phyloP scores from a whole-genome alignment of 2,329 filamentous ascomycete genomes.

The Bimuria novae-zelandiae region DNA sequence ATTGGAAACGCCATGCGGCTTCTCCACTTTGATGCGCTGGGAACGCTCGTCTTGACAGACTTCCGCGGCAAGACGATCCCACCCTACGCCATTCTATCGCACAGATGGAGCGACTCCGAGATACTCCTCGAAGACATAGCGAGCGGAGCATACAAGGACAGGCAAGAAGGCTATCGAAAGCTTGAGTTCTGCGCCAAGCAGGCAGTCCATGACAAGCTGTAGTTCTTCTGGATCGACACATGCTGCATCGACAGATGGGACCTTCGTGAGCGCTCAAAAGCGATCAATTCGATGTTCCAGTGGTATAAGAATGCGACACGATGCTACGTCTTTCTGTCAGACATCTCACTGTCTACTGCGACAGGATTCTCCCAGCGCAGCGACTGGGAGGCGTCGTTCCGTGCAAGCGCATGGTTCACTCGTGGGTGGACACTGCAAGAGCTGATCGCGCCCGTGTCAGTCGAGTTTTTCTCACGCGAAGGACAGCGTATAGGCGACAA shows the following conservation, averaged over 20 bases:
- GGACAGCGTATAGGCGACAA: constrained; percentile 16
- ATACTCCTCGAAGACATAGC: constrained; percentile 30
- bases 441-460: constrained; percentile 12
- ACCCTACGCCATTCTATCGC: constrained; percentile 39
- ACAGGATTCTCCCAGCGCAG: constrained; percentile 5
- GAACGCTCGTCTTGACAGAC: not conserved
- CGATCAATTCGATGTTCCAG: constrained; percentile 8
- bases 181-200: constrained; percentile 26
- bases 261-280: constrained; percentile 16
- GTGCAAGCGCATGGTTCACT: constrained; percentile 19
- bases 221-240: constrained; percentile 29
- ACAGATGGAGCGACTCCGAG: constrained; percentile 40
- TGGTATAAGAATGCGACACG: constrained; percentile 20
- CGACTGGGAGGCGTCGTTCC: constrained; percentile 20
- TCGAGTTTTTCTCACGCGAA: constrained; percentile 20
- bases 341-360: constrained; percentile 16
- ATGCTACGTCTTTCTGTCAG: constrained; percentile 24
- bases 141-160: constrained; percentile 15
- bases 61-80: not conserved
- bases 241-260: constrained; percentile 28
- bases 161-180: constrained; percentile 22
- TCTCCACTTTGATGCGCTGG: not conserved
- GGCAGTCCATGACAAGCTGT: constrained; percentile 21
- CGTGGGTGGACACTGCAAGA: constrained; percentile 17
- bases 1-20: not conserved